phyloP scores from a whole-genome alignment of 2,329 filamentous ascomycete genomes.

The Aschersonia sp. region DNA sequence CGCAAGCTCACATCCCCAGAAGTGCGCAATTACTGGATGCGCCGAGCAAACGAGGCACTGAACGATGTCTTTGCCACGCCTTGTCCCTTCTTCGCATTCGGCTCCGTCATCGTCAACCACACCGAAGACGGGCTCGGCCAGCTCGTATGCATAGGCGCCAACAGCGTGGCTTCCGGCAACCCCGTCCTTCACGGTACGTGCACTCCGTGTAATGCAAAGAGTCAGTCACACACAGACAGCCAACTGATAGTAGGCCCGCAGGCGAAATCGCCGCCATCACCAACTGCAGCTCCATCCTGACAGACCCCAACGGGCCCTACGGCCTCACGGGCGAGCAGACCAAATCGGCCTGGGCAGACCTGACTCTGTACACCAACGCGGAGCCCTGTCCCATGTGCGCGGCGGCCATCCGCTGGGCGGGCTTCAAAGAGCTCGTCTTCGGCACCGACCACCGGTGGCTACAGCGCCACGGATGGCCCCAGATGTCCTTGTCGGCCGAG shows the following conservation, averaged over 20 bases:
- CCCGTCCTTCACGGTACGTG: constrained; percentile 34
- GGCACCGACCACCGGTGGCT: constrained; percentile 34
- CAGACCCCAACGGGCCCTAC: constrained; percentile 28
- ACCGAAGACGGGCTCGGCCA: constrained; percentile 25
- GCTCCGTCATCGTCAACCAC: constrained; percentile 40
- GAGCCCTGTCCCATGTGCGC: constrained; percentile 46
- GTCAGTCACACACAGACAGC: no score
- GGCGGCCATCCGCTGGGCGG: constrained; percentile 39
- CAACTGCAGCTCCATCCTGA: constrained; percentile 35
- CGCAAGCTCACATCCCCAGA: neutral
- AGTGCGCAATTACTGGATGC: constrained; percentile 35
- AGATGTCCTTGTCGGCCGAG: constrained; percentile 20
- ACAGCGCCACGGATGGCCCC: constrained; percentile 28
- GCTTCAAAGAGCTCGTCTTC: constrained; percentile 40
- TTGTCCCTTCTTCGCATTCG: constrained; percentile 39
- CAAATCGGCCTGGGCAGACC: constrained; percentile 25
- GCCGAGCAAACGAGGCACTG: constrained; percentile 30
- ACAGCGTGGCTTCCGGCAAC: constrained; percentile 31
- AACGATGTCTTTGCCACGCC: constrained; percentile 16
- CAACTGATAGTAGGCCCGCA: neutral
- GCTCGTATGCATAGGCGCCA: constrained; percentile 35
- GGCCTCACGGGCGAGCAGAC: constrained; percentile 24
- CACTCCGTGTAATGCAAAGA: no score
- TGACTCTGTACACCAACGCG: constrained; percentile 42
- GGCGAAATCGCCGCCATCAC: constrained; percentile 40